Evolutionary conservation across 768 basidiomycete genomes (phyloP).

Genomic region (Leccinum disarticulatum): DNA sequence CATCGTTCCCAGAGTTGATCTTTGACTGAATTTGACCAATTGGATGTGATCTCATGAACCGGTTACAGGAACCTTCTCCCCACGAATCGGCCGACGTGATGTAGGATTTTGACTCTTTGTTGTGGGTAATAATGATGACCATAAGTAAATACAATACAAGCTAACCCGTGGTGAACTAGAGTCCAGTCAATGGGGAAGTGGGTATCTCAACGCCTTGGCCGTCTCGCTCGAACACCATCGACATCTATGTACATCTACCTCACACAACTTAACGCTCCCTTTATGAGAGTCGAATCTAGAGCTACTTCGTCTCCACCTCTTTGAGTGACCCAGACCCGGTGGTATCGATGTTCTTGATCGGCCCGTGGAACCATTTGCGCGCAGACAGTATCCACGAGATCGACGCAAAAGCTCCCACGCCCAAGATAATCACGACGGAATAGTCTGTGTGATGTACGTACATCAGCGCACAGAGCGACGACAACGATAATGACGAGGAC

Average conservation of each 20-base stretch:
- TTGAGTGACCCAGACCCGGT: slow-evolving; percentile 2
- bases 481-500: background rate
- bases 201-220: background rate
- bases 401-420: slow-evolving; percentile 63
- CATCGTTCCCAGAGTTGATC: too few species aligned
- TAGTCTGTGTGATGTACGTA: slow-evolving; percentile 49
- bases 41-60: slow-evolving; percentile 13
- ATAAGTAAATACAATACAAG: background rate
- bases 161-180: background rate
- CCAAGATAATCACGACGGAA: slow-evolving; percentile 62
- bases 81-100: slow-evolving; percentile 21
- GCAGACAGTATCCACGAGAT: slow-evolving; percentile 67
- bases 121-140: background rate
- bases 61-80: slow-evolving; percentile 21
- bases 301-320: slow-evolving; percentile 14
- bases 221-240: background rate
- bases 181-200: too few species aligned
- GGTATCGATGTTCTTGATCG: slow-evolving; percentile 49
- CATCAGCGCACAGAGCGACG: background rate
- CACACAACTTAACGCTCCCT: background rate
- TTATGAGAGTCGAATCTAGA: background rate
- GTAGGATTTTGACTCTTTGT: slow-evolving; percentile 9
- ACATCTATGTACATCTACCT: background rate
- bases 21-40: background rate
- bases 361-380: slow-evolving; percentile 69